Conservation (phyloP, 805 yeast genomes). For the Maudiozyma turicensis region DNA sequence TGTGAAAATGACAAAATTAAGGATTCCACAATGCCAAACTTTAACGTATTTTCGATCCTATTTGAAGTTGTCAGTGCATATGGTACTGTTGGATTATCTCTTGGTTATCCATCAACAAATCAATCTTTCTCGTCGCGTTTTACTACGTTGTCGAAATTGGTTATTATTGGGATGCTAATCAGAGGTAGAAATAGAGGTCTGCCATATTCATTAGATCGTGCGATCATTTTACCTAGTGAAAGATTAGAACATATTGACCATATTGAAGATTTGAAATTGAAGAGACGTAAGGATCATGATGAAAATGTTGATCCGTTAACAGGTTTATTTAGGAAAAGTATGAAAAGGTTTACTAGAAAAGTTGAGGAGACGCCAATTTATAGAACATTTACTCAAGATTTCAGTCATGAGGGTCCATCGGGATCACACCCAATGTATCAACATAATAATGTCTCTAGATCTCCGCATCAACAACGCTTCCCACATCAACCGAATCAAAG, state of each 20-base stretch:
- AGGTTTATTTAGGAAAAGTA: slow-evolving; percentile 17
- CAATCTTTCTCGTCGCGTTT: slow-evolving; percentile 71
- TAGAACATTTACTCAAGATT: not conserved
- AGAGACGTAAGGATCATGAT: slow-evolving; percentile 6
- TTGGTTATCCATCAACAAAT: slow-evolving; percentile 64
- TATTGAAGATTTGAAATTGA: slow-evolving; percentile 35
- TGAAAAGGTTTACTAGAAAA: slow-evolving; percentile 6
- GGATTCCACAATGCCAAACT: slow-evolving; percentile 36
- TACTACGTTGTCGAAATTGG: slow-evolving; percentile 63
- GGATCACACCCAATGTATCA: not conserved
- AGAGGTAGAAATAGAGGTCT: slow-evolving; percentile 96
- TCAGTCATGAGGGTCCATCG: not conserved
- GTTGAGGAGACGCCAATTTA: not conserved
- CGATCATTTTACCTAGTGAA: slow-evolving; percentile 75
- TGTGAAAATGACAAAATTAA: slow-evolving; percentile 63
- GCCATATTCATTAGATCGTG: slow-evolving; percentile 89
- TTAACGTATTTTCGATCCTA: slow-evolving; percentile 60
- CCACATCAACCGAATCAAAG: not conserved
- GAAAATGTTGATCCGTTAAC: slow-evolving; percentile 22
- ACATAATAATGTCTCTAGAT: not conserved
- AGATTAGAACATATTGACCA: slow-evolving; percentile 53
- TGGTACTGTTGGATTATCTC: slow-evolving; percentile 89
- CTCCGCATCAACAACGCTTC: not conserved
- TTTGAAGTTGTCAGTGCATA: slow-evolving; percentile 92
- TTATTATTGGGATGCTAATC: slow-evolving; percentile 80